Base-by-base conservation (phyloP, 108 stramenopile species). In the Pseudonitzschia pungens region DNA sequence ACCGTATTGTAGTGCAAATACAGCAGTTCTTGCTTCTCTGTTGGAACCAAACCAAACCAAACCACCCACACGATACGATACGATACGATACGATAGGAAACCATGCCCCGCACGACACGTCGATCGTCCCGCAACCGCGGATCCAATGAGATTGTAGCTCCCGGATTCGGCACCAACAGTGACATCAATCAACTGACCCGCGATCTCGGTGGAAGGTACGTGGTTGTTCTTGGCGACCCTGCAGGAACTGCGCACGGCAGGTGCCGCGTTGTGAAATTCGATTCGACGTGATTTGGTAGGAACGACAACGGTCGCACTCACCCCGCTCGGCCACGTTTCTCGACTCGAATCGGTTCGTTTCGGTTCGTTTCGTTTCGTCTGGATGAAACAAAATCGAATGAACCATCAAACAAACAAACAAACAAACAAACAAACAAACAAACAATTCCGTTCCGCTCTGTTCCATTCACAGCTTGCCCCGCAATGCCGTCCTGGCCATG, bases 401-500 rank as follows among this genome's bases (percentile, higher is more conserved):
- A n/a, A n/a, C n/a, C n/a, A n/a, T n/a, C n/a, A n/a, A n/a, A n/a
- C n/a, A n/a, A n/a, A n/a, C n/a, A n/a, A n/a, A n/a, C n/a, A n/a
- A n/a, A n/a, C n/a, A n/a, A n/a, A n/a, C n/a, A n/a, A n/a, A n/a
- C n/a, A n/a, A n/a, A n/a, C n/a, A n/a, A n/a, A n/a, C n/a, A n/a
- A n/a, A n/a, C n/a, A n/a, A n/a, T n/a, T n/a, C n/a, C n/a, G n/a
- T n/a, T n/a, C n/a, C n/a, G n/a, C n/a, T n/a, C n/a, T n/a, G n/a
- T n/a, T n/a, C n/a, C n/a, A n/a, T n/a, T 36, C 36, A 36, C 45
- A 43, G 77, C 40, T 66, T 90, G 55, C 79, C 85, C n/a, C 29
- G 69, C 57, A 83, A 76, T 36, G 89, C 80, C 41, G 87, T 89
- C 21, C 51, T 79, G 20, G 89, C 82, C 57, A 86, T 94, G 54